Evolutionary conservation across 164 flowering plant genomes (phyloP), one percentile per base, ranked within the genome.

Genomic region (Vitis rotundifolia): DNA sequence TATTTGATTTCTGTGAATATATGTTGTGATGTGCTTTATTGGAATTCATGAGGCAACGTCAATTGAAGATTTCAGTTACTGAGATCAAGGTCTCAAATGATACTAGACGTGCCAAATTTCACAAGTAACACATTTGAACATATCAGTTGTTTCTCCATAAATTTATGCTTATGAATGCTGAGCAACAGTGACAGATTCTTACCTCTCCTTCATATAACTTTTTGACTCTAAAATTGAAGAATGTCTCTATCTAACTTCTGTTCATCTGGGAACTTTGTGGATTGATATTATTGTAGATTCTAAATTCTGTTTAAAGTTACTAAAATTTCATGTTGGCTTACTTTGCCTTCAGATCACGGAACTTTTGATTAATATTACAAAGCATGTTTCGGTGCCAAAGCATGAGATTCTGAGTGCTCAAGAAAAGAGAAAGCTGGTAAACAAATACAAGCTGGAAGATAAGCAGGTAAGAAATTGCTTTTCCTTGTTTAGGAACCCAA

Each of bases 321-420:
- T 13, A 6, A 50, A 12, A 14, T 50, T 37, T 48, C 29, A 8
- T 11, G 2, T 11, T 22, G 3, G 16, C 15, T 18, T 52, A n/a
- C 53, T 61, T 47, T 47, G 3, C 31, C 56, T 71, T 47, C 71
- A 80, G 83, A 80, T 80, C 49, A 77, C 72, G 18, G 83, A 80
- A 12, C 63, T 80, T 72, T 29, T 77, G 37, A 76, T 67, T 1
- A 80, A 80, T 31, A 75, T 80, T 51, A 75, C 77, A 53, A 77
- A 80, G 73, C 83, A 80, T 31, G 68, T 69, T 29, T 14, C 67
- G 61, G 9, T 19, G 61, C 83, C 83, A 22, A 80, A 71, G 68
- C 63, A 65, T 63, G 70, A 69, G 59, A 61, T 77, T 54, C 71
- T 80, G 64, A 75, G 63, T 47, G 47, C 55, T 13, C 59, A 67